phyloP scores from a whole-genome alignment of 352 stramenopile genomes.

The Globisporangium cylindrosporum region DNA sequence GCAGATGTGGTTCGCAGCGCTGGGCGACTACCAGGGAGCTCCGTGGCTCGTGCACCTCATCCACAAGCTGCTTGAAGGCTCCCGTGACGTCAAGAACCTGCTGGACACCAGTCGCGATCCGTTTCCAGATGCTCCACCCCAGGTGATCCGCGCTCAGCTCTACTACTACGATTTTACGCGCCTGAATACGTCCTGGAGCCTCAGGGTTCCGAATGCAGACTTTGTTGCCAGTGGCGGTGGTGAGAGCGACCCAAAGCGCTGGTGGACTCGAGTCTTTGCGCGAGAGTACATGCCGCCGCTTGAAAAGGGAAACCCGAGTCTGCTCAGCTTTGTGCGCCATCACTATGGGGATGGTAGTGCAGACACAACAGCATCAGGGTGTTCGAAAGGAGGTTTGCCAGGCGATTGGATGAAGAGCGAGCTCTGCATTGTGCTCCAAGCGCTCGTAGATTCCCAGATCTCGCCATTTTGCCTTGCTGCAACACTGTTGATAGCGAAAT shows the following conservation, averaged over 20 bases:
- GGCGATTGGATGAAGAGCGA: too few relatives aligned
- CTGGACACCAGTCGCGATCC: slow-evolving; percentile 58
- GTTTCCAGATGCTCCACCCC: slow-evolving; percentile 38
- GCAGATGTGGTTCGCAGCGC: slow-evolving; percentile 92
- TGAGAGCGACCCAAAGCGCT: slow-evolving; percentile 14
- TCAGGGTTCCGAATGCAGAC: slow-evolving; percentile 17
- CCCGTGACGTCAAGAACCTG: slow-evolving; percentile 54
- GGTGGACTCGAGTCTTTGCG: slow-evolving; percentile 42
- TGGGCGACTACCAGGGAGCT: slow-evolving; percentile 74
- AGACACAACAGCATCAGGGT: background rate
- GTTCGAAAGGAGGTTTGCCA: background rate
- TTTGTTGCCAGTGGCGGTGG: background rate
- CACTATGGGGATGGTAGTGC: slow-evolving; percentile 19
- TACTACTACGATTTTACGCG: slow-evolving; percentile 90
- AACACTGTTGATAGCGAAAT: background rate
- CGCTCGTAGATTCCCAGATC: background rate
- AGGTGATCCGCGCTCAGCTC: slow-evolving; percentile 53
- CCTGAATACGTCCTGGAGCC: slow-evolving; percentile 57
- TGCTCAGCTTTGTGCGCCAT: slow-evolving; percentile 41
- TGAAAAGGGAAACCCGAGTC: slow-evolving; percentile 40
- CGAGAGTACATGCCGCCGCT: slow-evolving; percentile 41
- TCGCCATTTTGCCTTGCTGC: slow-evolving; percentile 9
- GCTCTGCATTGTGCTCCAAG: background rate
- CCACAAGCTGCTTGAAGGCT: slow-evolving; percentile 74
- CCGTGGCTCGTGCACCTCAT: slow-evolving; percentile 88